These are phyloP conservation scores for Fistulinella prunicolor DNA, from an alignment of 768 basidiomycete genomes.

Conservation along the genomic window DNA sequence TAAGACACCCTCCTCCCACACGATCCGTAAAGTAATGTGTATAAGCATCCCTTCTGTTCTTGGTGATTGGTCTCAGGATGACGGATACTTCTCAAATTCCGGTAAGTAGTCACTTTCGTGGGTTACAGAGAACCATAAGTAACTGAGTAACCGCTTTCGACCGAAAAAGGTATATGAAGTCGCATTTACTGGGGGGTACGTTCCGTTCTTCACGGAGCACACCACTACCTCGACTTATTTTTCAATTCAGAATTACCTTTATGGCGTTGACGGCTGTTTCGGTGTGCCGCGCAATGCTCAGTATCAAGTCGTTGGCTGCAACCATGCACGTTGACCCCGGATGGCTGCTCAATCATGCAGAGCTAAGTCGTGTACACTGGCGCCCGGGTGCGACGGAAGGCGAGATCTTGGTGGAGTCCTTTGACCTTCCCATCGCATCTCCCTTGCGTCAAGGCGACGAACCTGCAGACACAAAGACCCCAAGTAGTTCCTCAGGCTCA, in stretches of 20 bases:
- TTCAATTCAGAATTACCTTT: neutral
- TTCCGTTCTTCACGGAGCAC: neutral
- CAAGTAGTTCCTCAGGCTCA: neutral
- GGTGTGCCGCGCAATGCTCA: slow-evolving; percentile 39
- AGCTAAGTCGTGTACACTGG: slow-evolving; percentile 44
- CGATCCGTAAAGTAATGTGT: neutral
- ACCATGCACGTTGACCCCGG: slow-evolving; percentile 39
- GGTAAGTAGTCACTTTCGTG: slow-evolving; percentile 1
- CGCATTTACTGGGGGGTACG: slow-evolving; percentile 10
- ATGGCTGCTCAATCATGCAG: slow-evolving; percentile 45
- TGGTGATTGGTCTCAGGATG: slow-evolving; percentile 10
- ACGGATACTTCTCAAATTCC: slow-evolving; percentile 1
- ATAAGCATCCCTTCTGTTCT: slow-evolving; percentile 16
- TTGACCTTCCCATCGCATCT: neutral
- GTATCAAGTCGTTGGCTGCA: slow-evolving; percentile 42
- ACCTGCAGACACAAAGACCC: neutral
- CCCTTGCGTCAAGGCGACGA: neutral
- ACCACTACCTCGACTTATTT: neutral
- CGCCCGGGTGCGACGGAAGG: slow-evolving; percentile 34
- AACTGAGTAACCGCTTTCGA: neutral
- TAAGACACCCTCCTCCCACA: neutral
- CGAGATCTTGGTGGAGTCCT: slow-evolving; percentile 31
- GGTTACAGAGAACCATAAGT: neutral
- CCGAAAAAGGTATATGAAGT: slow-evolving; percentile 10
- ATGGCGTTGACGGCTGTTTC: slow-evolving; percentile 21